phyloP scores from a whole-genome alignment of 768 basidiomycete genomes.

The Coprinopsis marcescibilis region DNA sequence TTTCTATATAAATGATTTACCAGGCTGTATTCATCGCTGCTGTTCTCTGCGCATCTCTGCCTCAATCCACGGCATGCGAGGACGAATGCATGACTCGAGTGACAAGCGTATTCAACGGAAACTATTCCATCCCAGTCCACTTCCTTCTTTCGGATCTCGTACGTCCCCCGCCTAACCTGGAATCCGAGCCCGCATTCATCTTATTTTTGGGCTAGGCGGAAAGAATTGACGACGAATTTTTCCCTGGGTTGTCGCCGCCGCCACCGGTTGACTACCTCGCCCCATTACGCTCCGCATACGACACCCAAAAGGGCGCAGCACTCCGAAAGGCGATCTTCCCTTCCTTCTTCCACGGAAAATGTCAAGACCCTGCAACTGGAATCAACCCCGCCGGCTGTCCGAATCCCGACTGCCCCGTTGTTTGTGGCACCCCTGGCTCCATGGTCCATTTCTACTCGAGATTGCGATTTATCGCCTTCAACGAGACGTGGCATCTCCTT shows the following conservation, averaged over 20 bases:
- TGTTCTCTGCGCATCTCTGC: too few species aligned
- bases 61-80: too few species aligned
- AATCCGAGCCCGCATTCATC: neutral
- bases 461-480: slow-evolving; percentile 45
- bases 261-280: slow-evolving; percentile 29
- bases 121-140: slow-evolving; percentile 42
- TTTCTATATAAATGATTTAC: too few species aligned
- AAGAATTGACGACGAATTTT: slow-evolving; percentile 13
- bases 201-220: slow-evolving; percentile 15
- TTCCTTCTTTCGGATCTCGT: slow-evolving; percentile 38
- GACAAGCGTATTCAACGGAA: slow-evolving; percentile 47
- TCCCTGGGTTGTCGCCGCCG: slow-evolving; percentile 10
- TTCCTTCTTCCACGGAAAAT: slow-evolving; percentile 73
- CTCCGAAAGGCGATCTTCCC: slow-evolving; percentile 61
- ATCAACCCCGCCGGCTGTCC: slow-evolving; percentile 66
- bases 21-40: too few species aligned
- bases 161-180: slow-evolving; percentile 14
- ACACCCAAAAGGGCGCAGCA: slow-evolving; percentile 33
- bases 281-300: slow-evolving; percentile 44
- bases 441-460: slow-evolving; percentile 60
- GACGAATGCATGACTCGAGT: slow-evolving; percentile 60
- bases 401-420: slow-evolving; percentile 71
- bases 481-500: slow-evolving; percentile 32
- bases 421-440: slow-evolving; percentile 81
- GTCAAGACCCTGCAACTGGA: slow-evolving; percentile 40